phyloP scores from a whole-genome alignment of 2,329 filamentous ascomycete species.

The Sodiomyces alkalinus region DNA sequence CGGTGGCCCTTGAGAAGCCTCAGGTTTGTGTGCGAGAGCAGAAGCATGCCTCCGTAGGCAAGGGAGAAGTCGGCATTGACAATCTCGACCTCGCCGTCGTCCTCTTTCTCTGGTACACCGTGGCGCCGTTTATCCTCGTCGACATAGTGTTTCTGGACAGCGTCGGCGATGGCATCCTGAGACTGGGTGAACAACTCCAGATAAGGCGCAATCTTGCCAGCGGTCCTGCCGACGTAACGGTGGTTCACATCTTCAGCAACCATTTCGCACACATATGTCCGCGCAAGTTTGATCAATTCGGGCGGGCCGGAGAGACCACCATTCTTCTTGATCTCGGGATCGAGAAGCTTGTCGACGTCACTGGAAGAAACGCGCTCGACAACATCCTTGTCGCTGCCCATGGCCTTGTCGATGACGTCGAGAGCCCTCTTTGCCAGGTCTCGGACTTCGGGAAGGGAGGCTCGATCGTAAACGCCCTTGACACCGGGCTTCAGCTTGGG shows the following conservation, averaged over 20 bases:
- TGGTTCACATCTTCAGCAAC: constrained; percentile 78
- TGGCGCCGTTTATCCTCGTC: constrained; percentile 79
- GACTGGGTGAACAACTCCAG: constrained; percentile 54
- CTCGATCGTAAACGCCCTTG: constrained; percentile 71
- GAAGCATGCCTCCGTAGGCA: constrained; percentile 92
- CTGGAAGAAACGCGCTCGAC: constrained; percentile 53
- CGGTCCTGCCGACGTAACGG: constrained; percentile 61
- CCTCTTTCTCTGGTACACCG: constrained; percentile 70
- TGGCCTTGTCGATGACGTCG: constrained; percentile 82
- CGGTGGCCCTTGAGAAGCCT: constrained; percentile 90
- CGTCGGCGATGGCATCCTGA: constrained; percentile 48
- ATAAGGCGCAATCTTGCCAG: constrained; percentile 56
- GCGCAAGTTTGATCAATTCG: constrained; percentile 52
- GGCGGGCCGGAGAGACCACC: constrained; percentile 46
- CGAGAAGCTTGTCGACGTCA: constrained; percentile 60
- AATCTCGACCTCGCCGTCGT: constrained; percentile 87
- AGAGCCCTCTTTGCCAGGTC: constrained; percentile 74
- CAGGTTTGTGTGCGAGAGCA: constrained; percentile 91
- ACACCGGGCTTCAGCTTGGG: constrained; percentile 92
- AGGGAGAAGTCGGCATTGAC: constrained; percentile 97
- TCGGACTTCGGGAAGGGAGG: constrained; percentile 86
- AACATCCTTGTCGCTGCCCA: constrained; percentile 55
- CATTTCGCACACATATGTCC: constrained; percentile 67
- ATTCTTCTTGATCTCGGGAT: constrained; percentile 59
- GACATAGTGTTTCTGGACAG: constrained; percentile 63